These are phyloP conservation scores for Stachybotrys chartarum DNA, from an alignment of 2,329 filamentous ascomycete genomes.

Conservation along the genomic window DNA sequence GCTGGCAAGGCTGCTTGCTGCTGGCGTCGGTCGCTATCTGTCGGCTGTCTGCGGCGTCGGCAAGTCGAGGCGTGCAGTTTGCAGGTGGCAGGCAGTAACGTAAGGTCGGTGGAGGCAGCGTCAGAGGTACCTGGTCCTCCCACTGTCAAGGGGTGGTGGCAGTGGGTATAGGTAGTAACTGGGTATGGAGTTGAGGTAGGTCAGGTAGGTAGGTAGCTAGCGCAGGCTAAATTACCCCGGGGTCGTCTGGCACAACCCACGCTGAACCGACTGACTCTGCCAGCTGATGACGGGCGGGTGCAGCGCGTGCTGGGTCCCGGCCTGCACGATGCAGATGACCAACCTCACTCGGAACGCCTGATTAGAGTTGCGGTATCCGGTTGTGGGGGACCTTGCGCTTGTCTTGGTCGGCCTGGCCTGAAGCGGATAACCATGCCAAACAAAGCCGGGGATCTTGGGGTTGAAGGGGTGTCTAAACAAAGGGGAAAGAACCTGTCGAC, in stretches of 20 bases:
- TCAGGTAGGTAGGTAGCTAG: too few species aligned
- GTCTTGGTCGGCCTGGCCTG: background rate
- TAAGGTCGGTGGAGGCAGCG: too few species aligned
- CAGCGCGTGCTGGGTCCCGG: background rate
- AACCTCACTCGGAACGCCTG: background rate
- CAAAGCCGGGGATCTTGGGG: background rate
- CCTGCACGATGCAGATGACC: conserved; percentile 1
- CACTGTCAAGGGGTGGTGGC: too few species aligned
- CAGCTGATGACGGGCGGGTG: background rate
- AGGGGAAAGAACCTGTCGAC: too few species aligned
- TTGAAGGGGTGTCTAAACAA: too few species aligned
- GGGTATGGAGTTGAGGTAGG: background rate
- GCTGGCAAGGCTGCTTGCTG: background rate
- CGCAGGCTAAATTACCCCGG: too few species aligned
- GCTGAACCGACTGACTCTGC: background rate
- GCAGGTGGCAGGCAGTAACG: too few species aligned
- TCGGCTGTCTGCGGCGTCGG: background rate
- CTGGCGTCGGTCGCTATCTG: background rate
- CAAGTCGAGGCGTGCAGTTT: too few species aligned
- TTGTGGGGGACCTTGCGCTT: background rate
- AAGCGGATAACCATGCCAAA: background rate
- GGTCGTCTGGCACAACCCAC: too few species aligned
- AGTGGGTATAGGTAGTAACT: too few species aligned
- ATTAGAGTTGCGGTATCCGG: background rate
- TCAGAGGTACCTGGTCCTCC: too few species aligned